These are phyloP conservation scores for Ophiostoma himal-ulmi DNA, from an alignment of 2,329 filamentous ascomycete genomes.

Conservation along the genomic window DNA sequence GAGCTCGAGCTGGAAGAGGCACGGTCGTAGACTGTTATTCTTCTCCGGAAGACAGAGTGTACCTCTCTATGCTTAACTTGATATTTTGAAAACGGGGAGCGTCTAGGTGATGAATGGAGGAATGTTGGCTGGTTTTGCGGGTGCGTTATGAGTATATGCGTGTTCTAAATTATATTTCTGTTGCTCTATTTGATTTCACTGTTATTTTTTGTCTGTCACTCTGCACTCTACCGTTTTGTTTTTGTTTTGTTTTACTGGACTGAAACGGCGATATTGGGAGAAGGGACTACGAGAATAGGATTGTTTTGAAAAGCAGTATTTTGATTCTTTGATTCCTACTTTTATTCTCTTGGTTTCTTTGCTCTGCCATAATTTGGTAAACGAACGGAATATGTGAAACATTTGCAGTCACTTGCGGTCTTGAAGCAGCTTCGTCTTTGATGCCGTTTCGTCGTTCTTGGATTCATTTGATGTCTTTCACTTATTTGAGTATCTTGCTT, in stretches of 20 bases:
- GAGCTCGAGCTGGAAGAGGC: conserved; percentile 62
- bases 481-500: too few relatives aligned
- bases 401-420: too few relatives aligned
- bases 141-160: not conserved
- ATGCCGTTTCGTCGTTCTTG: too few relatives aligned
- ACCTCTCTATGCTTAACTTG: not conserved
- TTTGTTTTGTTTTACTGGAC: not conserved
- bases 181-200: not conserved
- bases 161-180: conserved; percentile 10
- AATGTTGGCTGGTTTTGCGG: conserved; percentile 1
- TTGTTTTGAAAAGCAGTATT: not conserved
- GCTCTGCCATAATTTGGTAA: not conserved
- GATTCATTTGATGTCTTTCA: too few relatives aligned
- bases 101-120: not conserved
- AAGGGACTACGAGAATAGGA: not conserved
- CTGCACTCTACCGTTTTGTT: not conserved
- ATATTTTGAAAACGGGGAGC: not conserved
- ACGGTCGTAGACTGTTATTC: conserved; percentile 41
- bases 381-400: not conserved
- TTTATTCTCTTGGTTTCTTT: not conserved
- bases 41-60: not conserved
- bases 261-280: not conserved
- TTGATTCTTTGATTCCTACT: not conserved
- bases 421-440: too few relatives aligned
- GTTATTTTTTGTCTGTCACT: not conserved